These are phyloP conservation scores for Russula emetica DNA, from an alignment of 768 basidiomycete genomes.

Conservation along the genomic window DNA sequence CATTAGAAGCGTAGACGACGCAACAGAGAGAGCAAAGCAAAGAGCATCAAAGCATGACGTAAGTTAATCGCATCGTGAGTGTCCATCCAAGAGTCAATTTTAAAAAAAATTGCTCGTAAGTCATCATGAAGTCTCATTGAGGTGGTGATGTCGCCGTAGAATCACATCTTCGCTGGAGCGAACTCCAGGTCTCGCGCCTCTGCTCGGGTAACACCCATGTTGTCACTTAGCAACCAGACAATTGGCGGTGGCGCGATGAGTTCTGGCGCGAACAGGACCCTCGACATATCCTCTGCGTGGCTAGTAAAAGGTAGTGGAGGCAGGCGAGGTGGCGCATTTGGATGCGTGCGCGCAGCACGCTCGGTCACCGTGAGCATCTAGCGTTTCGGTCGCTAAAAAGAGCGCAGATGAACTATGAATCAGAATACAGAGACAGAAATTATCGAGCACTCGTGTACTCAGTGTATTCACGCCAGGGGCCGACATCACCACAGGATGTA, in stretches of 20 bases:
- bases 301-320: conserved; percentile 67
- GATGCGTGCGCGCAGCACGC: conserved; percentile 70
- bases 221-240: conserved; percentile 83
- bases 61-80: conserved; percentile 20
- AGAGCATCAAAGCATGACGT: conserved; percentile 7
- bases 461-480: no score
- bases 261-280: conserved; percentile 78
- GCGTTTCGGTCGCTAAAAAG: conserved; percentile 58
- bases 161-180: conserved; percentile 51
- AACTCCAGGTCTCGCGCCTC: conserved; percentile 74
- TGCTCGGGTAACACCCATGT: conserved; percentile 63
- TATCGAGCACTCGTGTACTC: no score
- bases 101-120: not conserved
- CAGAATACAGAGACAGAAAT: no score
- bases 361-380: conserved; percentile 81
- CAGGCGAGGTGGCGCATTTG: conserved; percentile 69
- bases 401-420: not conserved
- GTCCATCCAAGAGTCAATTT: not conserved
- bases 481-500: no score
- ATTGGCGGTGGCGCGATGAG: conserved; percentile 71
- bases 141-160: conserved; percentile 32
- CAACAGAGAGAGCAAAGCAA: not conserved
- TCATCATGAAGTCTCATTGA: conserved; percentile 4
- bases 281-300: conserved; percentile 72
- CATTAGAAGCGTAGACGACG: conserved; percentile 7